These are phyloP conservation scores for Daldinia sp. DNA, from an alignment of 2,329 filamentous ascomycete species.

Conservation along the genomic window DNA sequence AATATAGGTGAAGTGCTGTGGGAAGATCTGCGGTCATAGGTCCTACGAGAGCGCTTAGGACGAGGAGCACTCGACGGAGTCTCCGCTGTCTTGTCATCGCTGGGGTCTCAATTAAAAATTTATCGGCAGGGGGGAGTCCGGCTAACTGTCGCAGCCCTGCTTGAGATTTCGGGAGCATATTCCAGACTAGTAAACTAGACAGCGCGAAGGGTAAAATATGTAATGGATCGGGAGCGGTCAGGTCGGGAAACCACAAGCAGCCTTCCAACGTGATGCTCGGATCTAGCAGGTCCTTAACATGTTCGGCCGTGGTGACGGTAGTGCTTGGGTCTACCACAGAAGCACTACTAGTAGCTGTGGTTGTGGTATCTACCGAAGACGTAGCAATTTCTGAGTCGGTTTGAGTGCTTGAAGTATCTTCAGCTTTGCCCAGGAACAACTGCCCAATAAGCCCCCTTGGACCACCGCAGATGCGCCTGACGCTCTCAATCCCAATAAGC, in stretches of 20 bases:
- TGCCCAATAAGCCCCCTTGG: constrained; percentile 49
- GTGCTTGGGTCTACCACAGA: constrained; percentile 13
- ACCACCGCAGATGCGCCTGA: constrained; percentile 58
- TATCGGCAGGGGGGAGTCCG: constrained; percentile 28
- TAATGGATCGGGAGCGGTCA: constrained; percentile 61
- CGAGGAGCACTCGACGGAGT: constrained; percentile 45
- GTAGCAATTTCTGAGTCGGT: constrained; percentile 1
- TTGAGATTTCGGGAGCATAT: constrained; percentile 46
- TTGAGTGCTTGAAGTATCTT: not conserved
- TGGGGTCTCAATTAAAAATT: not conserved
- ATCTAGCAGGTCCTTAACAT: constrained; percentile 41
- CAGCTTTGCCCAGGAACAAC: constrained; percentile 40
- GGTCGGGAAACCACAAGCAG: constrained; percentile 63
- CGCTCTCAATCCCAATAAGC: constrained; percentile 58
- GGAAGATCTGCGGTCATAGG: constrained; percentile 52
- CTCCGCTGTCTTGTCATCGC: constrained; percentile 3
- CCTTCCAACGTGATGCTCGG: constrained; percentile 58
- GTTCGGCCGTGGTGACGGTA: constrained; percentile 38
- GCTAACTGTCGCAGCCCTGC: constrained; percentile 39
- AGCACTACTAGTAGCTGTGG: constrained; percentile 37
- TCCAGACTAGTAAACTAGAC: constrained; percentile 48
- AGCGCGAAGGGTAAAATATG: constrained; percentile 56
- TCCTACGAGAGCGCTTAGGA: constrained; percentile 46
- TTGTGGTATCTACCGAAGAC: constrained; percentile 3
- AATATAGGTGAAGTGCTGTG: constrained; percentile 55